These are phyloP conservation scores for Citrullus amarus DNA, from an alignment of 306 rosid genomes.

Conservation along the genomic window DNA sequence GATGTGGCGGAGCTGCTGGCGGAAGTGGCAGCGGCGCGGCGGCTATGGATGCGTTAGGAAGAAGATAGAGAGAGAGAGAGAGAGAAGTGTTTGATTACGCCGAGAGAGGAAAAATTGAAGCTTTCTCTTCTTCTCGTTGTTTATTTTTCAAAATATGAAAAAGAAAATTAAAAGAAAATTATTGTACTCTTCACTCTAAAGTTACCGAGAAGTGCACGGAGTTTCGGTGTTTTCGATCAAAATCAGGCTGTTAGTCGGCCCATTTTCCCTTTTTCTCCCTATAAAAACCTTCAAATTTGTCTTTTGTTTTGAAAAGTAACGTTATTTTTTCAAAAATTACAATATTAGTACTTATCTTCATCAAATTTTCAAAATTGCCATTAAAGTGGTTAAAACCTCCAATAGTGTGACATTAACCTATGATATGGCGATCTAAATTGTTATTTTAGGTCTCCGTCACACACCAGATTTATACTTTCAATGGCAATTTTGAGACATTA, in stretches of 20 bases:
- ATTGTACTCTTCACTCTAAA: not conserved
- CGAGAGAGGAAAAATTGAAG: not conserved
- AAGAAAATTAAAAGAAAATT: not conserved
- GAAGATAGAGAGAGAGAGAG: not conserved
- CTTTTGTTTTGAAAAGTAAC: no score
- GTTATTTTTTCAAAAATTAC: no score
- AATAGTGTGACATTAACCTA: no score
- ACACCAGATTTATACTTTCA: no score
- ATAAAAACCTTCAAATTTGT: no score
- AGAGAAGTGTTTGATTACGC: not conserved
- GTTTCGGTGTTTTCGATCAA: not conserved
- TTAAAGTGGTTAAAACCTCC: no score
- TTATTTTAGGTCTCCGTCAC: no score
- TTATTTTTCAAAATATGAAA: not conserved
- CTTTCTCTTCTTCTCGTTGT: not conserved
- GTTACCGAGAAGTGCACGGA: not conserved
- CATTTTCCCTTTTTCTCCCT: not conserved
- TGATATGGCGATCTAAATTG: no score
- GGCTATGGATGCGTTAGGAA: constrained; percentile 2
- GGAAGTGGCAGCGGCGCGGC: constrained; percentile 3
- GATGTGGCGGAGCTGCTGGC: not conserved
- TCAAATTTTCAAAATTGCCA: no score
- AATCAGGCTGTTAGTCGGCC: not conserved
- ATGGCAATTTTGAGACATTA: no score
- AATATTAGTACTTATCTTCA: no score